These are phyloP conservation scores for Boletellus ananas DNA, from an alignment of 768 basidiomycete genomes.

Conservation along the genomic window DNA sequence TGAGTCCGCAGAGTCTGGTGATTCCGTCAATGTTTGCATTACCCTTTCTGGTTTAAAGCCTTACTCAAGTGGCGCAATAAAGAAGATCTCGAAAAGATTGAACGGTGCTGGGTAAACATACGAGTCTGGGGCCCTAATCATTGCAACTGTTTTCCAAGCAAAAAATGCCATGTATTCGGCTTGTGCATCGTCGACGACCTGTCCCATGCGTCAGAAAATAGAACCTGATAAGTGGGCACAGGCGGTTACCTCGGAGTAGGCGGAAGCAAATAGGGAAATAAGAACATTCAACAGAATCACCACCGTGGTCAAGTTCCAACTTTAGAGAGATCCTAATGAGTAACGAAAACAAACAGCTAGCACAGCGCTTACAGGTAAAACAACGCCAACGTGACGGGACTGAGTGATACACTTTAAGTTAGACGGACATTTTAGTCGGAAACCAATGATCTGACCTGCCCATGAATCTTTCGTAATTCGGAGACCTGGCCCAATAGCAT, in stretches of 20 bases:
- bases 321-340: constrained; percentile 21
- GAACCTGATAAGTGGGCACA: background rate
- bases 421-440: background rate
- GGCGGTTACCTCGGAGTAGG: constrained; percentile 76
- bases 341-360: background rate
- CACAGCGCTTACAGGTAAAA: constrained; percentile 69
- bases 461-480: constrained; percentile 59
- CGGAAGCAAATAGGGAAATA: constrained; percentile 93
- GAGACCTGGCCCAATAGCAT: constrained; percentile 42
- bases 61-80: constrained; percentile 86
- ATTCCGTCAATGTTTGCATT: constrained; percentile 2
- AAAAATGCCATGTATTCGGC: constrained; percentile 91
- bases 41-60: constrained; percentile 23
- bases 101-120: constrained; percentile 87
- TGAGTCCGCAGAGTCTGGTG: constrained; percentile 44
- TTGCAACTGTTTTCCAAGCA: constrained; percentile 77
- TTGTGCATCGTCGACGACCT: constrained; percentile 82
- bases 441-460: constrained; percentile 35
- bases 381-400: constrained; percentile 57
- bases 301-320: constrained; percentile 81
- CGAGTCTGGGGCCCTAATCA: constrained; percentile 85
- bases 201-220: constrained; percentile 3
- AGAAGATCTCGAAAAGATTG: constrained; percentile 77
- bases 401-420: constrained; percentile 17
- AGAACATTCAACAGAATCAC: constrained; percentile 89